Base-by-base conservation (phyloP, 345 rosid species). In the Ceriops zippeliana region DNA sequence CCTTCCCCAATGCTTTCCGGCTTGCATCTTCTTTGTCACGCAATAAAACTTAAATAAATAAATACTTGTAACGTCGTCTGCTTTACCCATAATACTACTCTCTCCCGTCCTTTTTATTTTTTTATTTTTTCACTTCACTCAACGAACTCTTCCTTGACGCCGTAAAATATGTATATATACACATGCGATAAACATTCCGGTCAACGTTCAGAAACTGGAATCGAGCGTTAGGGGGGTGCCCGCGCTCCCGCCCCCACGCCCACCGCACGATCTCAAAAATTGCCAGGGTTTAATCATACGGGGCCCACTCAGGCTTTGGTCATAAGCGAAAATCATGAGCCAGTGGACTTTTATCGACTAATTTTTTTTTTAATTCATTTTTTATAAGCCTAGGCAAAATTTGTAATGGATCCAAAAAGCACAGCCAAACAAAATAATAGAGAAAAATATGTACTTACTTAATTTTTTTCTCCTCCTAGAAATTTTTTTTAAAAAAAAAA, bases 291-390 rank as follows among this genome's bases (percentile, higher is more conserved):
- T 76, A 77, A 89, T 86, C 83, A 83, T 86, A 64, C 75, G 37
- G 78, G 77, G 30, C 86, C 93, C 85, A 73, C 73, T 30, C n/a
- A 79, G 85, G 78, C 91, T 85, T 86, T 82, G 72, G 69, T 78
- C 82, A 58, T 34, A 89, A 83, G 89, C 86, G 80, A 82, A 76
- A 83, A 89, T 86, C 87, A 86, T 86, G 69, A 81, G 59, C 64
- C 57, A 79, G 62, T 66, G 11, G 86, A 76, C 84, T 73, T 70
- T 24, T 34, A 70, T 13, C 20, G 4, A 22, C 30, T 28, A 28
- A 28, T 28, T 37, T 22, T 5, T 24, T 24, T 21, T 22, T 26
- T 38, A 35, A 49, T 61, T 68, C 26, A 24, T 24, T 49, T 16
- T 32, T 52, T 42, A 3, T 20, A 62, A 17, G 47, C 8, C 3